Base-by-base conservation (phyloP, 345 rosid species). In the Raphanus sativus region DNA sequence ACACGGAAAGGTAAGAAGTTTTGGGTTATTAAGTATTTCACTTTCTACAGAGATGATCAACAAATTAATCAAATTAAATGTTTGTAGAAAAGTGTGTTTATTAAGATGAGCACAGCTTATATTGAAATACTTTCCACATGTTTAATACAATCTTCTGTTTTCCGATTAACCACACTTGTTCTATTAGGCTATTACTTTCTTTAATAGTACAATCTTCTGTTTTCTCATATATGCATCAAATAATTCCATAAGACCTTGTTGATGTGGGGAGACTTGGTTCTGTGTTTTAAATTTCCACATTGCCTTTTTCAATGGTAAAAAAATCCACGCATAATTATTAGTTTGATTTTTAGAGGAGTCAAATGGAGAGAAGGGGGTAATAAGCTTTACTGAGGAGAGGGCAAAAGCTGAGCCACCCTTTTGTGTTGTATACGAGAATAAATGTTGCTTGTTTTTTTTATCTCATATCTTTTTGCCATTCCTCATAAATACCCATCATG, bases 371-470 rank as follows among this genome's bases (percentile, higher is more conserved):
- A 67, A 78, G 59, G 15, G 61, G 64, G 74, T 58, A 62, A 36
- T 58, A 62, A 36, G 78, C 54, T 79, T 67, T 3, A 68, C 13
- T 61, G 65, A 13, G 65, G 61, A 62, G 81, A 67, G 59, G 60
- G 25, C 42, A 79, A 79, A 79, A 74, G 75, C 79, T 79, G 82
- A 74, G 17, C 62, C 56, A 69, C 75, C 79, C 75, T 55, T 62
- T 74, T 68, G 71, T 79, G 79, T 10, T 58, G 75, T 55, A 74
- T 80, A 80, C 82, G 79, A 80, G 82, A 74, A 80, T 80, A 74
- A 80, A 69, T 75, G 72, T 69, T 75, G 50, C 65, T 29, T 34
- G 10, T 54, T 38, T 61, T 9, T 12, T 7, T 59, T 21, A 21
- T 21, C 25, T 25, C 6, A 36, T n/a, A n/a, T 77, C 8, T 42